phyloP scores from a whole-genome alignment of 148 eudicot species.

The Cornus florida region DNA sequence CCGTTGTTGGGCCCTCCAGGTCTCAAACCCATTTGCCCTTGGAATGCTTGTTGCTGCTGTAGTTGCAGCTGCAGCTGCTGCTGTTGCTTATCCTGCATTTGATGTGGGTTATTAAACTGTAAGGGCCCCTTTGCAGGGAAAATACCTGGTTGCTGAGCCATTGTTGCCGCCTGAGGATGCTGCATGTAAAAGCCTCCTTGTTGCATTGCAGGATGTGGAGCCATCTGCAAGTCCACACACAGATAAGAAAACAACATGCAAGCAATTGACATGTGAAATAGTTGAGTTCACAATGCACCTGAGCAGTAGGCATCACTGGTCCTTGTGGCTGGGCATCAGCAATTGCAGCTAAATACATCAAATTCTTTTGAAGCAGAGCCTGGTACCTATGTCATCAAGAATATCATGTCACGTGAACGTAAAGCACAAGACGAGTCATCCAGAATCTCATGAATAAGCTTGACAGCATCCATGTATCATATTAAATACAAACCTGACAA shows the following conservation, averaged over 20 bases:
- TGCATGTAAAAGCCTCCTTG: constrained; percentile 88
- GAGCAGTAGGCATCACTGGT: constrained; percentile 67
- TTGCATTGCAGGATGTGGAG: constrained; percentile 83
- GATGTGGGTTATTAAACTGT: constrained; percentile 59
- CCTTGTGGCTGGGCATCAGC: constrained; percentile 98
- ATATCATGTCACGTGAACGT: neutral
- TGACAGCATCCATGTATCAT: neutral
- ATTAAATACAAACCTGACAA: neutral
- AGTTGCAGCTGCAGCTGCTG: constrained; percentile 49
- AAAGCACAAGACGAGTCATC: neutral
- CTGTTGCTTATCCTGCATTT: constrained; percentile 46
- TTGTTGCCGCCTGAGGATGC: constrained; percentile 72
- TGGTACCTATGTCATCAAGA: constrained; percentile 64
- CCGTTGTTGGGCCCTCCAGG: constrained; percentile 44
- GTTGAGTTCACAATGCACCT: constrained; percentile 30
- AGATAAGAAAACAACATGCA: neutral
- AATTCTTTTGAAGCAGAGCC: constrained; percentile 92
- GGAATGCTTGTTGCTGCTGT: constrained; percentile 50
- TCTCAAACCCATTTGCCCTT: constrained; percentile 53
- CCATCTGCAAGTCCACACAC: constrained; percentile 44
- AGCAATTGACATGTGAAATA: neutral
- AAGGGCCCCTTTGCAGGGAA: constrained; percentile 65
- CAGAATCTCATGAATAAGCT: neutral
- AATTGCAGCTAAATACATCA: constrained; percentile 96
- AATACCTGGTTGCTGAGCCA: constrained; percentile 67